Base-by-base conservation (phyloP, 805 yeast species). In the Martiniozyma abietophila region DNA sequence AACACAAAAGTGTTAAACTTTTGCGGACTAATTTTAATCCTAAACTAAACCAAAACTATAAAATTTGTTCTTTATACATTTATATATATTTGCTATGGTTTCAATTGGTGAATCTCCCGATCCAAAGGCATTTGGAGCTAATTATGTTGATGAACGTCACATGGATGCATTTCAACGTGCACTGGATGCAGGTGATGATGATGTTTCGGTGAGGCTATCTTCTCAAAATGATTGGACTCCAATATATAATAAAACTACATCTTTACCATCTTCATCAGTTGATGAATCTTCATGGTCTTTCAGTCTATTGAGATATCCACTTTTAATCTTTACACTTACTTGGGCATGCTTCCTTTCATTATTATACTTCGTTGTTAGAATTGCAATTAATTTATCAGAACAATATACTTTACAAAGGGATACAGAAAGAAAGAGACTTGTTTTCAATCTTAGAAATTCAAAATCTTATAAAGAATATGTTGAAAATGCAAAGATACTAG, bases 351-450 rank as follows among this genome's bases (percentile, higher is more conserved):
- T 75, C 3, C 56, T 81, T 9, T 63, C 74, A 18, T 18, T 63
- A 0, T 29, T 68, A 0, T 81, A 81, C 50, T 52, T 71, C 5
- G 23, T 64, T 2, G 64, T 80, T 2, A 56, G 94, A 29, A 45
- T 71, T 3, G 72, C 73, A 44, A 84, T 81, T 21, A 71, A 81
- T 1, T 51, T 74, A 2, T 73, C 70, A 50, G 94, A 81, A 49
- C 64, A 68, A 35, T 47, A 66, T 20, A 16, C 42, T 3, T 54
- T 75, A 39, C 68, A 78, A 2, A 76, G 81, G 76, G 62, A 70
- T 1, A 85, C 84, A 4, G 59, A 65, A 38, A 63, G 82, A 23
- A 63, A 64, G 34, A 46, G 43, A 22, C 54, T 80, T 17, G 52
- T 83, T 6, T 61, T 62, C 12, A 56, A 60, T n/a, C 56, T 81